Percentiles rank a stretch among this genome's conserved stretches.
Conservation (phyloP, 2,329 filamentous ascomycete genomes). For the Aspergillus piperis region DNA sequence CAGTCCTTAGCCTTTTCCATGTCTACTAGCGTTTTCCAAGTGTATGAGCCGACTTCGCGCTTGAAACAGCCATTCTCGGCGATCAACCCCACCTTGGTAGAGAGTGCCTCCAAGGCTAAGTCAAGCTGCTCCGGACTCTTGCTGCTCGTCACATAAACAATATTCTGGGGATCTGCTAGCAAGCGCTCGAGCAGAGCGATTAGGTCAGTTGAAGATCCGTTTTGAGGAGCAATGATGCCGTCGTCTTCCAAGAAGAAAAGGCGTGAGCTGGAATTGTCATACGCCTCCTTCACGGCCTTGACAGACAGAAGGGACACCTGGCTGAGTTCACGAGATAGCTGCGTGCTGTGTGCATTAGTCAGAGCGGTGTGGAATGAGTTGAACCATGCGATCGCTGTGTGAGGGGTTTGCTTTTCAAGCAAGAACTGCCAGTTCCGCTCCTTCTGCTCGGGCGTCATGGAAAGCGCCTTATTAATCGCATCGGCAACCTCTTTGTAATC, state of each 20-base stretch:
- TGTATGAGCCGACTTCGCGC: constrained; percentile 62
- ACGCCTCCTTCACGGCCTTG: constrained; percentile 62
- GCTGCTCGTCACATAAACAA: constrained; percentile 87
- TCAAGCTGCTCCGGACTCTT: constrained; percentile 82
- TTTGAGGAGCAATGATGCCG: constrained; percentile 75
- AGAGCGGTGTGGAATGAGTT: constrained; percentile 68
- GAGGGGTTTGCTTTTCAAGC: constrained; percentile 69
- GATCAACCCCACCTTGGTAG: constrained; percentile 73
- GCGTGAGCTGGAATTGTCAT: constrained; percentile 64
- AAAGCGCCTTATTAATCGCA: constrained; percentile 76
- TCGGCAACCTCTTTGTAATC: constrained; percentile 84
- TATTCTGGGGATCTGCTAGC: constrained; percentile 73
- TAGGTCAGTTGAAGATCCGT: constrained; percentile 72
- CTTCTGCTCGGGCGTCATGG: constrained; percentile 77
- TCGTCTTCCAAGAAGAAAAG: constrained; percentile 91
- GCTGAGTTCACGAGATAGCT: constrained; percentile 75
- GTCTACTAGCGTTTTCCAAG: constrained; percentile 77
- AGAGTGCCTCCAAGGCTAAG: constrained; percentile 71
- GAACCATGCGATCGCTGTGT: constrained; percentile 84
- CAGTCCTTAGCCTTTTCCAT: constrained; percentile 68
- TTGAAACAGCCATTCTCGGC: constrained; percentile 93
- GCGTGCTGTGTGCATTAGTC: constrained; percentile 73
- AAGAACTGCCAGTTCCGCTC: constrained; percentile 71
- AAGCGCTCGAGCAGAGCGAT: constrained; percentile 77
- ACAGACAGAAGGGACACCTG: constrained; percentile 78